These are phyloP conservation scores for Colletotrichum brevisporum DNA, from an alignment of 2,329 filamentous ascomycete species.

Conservation along the genomic window DNA sequence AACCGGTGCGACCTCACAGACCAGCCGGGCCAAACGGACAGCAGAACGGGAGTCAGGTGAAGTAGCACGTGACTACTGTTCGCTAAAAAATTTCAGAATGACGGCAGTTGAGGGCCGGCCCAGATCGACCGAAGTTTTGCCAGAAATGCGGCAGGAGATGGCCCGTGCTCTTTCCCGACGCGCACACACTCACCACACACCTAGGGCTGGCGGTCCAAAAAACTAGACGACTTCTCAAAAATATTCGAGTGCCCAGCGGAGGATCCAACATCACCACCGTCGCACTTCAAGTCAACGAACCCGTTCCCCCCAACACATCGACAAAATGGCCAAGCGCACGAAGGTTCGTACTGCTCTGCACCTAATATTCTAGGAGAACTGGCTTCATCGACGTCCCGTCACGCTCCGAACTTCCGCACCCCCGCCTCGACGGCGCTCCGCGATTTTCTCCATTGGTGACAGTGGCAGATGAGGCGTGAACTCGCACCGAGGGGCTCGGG, in stretches of 20 bases:
- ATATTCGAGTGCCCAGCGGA: constrained; percentile 48
- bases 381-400: constrained; percentile 30
- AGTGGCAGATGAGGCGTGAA: constrained; percentile 16
- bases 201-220: constrained; percentile 50
- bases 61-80: neutral
- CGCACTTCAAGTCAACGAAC: constrained; percentile 42
- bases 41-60: neutral
- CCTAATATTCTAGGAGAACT: constrained; percentile 7
- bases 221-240: constrained; percentile 54
- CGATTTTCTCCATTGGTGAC: constrained; percentile 25
- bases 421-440: constrained; percentile 13
- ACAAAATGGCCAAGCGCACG: constrained; percentile 94
- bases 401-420: constrained; percentile 21
- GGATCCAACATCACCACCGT: constrained; percentile 43
- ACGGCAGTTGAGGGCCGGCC: constrained; percentile 4
- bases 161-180: constrained; percentile 14
- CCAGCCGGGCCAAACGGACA: neutral
- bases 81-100: constrained; percentile 1
- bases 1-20: constrained; percentile 22
- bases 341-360: constrained; percentile 54
- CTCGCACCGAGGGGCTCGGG: neutral
- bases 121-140: constrained; percentile 1
- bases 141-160: neutral
- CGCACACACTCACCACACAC: constrained; percentile 39
- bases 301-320: constrained; percentile 51